Conservation (phyloP, 78 protist genomes). For the Polysphondylium violaceum region DNA sequence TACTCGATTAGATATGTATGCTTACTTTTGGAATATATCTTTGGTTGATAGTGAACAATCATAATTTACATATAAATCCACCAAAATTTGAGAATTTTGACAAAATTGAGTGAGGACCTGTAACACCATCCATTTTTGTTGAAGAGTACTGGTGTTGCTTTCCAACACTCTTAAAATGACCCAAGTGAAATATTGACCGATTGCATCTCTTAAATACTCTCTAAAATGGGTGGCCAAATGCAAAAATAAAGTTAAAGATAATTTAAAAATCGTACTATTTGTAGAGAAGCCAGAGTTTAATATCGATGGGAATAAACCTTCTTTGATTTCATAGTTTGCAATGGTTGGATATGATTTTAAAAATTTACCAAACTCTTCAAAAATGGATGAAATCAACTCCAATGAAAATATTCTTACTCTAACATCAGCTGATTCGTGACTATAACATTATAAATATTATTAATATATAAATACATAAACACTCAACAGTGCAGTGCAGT, state of each 20-base stretch:
- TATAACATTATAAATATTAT: neutral
- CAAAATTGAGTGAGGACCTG: slow-evolving; percentile 84
- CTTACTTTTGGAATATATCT: slow-evolving; percentile 88
- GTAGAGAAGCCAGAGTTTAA: slow-evolving; percentile 61
- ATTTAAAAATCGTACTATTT: slow-evolving; percentile 59
- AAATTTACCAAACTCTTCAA: slow-evolving; percentile 78
- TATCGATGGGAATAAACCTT: slow-evolving; percentile 69
- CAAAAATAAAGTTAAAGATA: slow-evolving; percentile 87
- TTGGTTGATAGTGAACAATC: slow-evolving; percentile 94
- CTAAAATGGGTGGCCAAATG: slow-evolving; percentile 80
- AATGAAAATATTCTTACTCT: slow-evolving; percentile 78
- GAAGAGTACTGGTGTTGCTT: slow-evolving; percentile 79
- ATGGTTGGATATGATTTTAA: slow-evolving; percentile 45
- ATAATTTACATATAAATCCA: slow-evolving; percentile 96
- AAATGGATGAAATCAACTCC: slow-evolving; percentile 58
- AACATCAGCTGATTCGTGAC: slow-evolving; percentile 66
- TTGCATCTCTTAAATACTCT: slow-evolving; percentile 89
- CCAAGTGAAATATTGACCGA: slow-evolving; percentile 93
- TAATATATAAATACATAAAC: neutral
- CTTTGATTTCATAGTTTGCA: slow-evolving; percentile 73
- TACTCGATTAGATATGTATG: neutral
- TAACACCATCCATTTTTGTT: slow-evolving; percentile 94
- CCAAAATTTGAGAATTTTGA: slow-evolving; percentile 89
- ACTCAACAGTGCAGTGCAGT: neutral
- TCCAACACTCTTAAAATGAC: slow-evolving; percentile 93